Base-by-base conservation (phyloP, 108 stramenopile species). In the Stephanodiscus triporus region DNA sequence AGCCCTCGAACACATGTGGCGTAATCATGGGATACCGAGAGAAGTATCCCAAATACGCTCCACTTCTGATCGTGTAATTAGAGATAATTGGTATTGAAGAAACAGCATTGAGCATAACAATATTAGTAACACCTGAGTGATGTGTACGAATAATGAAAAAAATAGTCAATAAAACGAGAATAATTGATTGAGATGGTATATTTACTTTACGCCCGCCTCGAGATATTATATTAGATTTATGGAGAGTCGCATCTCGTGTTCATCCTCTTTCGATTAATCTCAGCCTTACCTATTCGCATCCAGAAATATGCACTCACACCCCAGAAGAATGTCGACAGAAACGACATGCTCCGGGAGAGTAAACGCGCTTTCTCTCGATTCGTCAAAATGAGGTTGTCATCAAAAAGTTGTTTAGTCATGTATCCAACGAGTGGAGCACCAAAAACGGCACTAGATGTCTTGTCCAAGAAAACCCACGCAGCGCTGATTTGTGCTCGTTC, bases 11-110 rank as follows among this genome's bases (percentile, higher is more conserved):
- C 68, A 66, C 26, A 61, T 97, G 27, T 97, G 93, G 90, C 74
- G 90, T 60, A 80, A 85, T 49, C 90, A 94, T 65, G 92, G 91
- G 4, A 89, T 96, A 51, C 93, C 93, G 26, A 84, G 93, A 55
- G 93, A 96, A 75, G 95, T 96, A 9, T 91, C 93, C 4, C 90
- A 93, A 63, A 94, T 94, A 56, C 85, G 95, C 51, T 92, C 93
- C 5, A 94, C 91, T 20, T 94, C 95, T 4, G 92, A 94, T 51
- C 75, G 95, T 27, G 95, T 96, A 22, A 94, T 96, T 65, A 81
- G 95, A 72, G 93, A 94, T 70, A 93, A 94, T 75, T 96, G 93
- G 93, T 96, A 96, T 75, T 96, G 86, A 81, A 58, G 13, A 42
- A 22, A 16, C 19, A 49, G 6, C 2, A 7, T 19, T n/a, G n/a